Evolutionary conservation across 805 yeast genomes (phyloP).

Genomic region (Yamadazyma paraphyllophila): DNA sequence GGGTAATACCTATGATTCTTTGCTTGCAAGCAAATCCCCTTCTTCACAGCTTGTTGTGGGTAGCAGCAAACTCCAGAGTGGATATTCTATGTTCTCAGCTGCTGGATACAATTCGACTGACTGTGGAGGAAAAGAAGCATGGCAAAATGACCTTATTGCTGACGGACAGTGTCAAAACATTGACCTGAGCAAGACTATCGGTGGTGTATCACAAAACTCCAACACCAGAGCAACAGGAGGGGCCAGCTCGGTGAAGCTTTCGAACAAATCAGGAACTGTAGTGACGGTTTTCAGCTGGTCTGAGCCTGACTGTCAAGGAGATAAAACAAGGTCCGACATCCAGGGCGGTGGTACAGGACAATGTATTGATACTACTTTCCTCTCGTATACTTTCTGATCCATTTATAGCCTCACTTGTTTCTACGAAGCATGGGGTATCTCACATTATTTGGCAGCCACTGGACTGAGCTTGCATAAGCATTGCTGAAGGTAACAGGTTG

Average conservation of each 20-base stretch:
- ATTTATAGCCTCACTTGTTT: too few species aligned
- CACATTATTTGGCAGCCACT: not conserved
- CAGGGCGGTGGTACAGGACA: not conserved
- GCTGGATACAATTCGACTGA: not conserved
- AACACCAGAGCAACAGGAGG: not conserved
- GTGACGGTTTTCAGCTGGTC: constrained; percentile 4
- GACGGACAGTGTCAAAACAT: not conserved
- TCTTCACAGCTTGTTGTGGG: not conserved
- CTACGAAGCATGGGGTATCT: too few species aligned
- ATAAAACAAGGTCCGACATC: constrained; percentile 1
- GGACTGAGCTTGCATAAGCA: too few species aligned
- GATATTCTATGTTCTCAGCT: constrained; percentile 1
- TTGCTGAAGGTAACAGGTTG: too few species aligned
- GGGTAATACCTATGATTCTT: not conserved
- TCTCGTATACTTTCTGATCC: not conserved
- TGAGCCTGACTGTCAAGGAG: not conserved
- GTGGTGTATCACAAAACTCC: too few species aligned
- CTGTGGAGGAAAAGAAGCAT: not conserved
- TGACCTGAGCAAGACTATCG: not conserved
- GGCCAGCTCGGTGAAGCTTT: constrained; percentile 1
- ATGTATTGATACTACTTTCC: not conserved
- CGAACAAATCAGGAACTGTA: not conserved
- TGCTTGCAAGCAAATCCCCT: not conserved
- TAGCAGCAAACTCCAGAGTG: not conserved
- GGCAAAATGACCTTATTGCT: not conserved